Base-by-base conservation (phyloP, 352 stramenopile genomes). In the Phytophthora lateralis region DNA sequence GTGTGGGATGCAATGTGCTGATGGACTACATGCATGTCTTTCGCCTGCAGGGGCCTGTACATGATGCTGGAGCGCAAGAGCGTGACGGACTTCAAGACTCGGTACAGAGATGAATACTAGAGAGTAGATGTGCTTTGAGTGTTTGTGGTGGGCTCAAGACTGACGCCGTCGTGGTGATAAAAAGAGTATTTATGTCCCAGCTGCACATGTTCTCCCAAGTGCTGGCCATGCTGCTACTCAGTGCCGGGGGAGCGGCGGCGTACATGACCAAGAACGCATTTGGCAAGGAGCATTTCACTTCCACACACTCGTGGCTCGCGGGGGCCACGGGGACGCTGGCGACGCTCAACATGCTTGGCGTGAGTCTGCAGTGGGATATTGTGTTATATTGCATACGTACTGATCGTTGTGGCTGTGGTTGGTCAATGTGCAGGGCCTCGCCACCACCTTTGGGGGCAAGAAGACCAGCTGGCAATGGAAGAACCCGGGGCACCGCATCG, bases 391-490 rank as follows among this genome's bases (percentile, higher is more conserved):
- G 0, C 18, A 21, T 44, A 45, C 11, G 7, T 53, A 27, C 26
- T 30, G 14, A 17, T 8, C 0, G 2, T 38, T n/a, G 4, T 41
- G 10, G 4, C 37, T 21, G 12, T 35, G 46, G 38, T 32, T 58
- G 14, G 35, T 34, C 12, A n/a, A 41, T 58, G 15, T 60, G 4
- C 17, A 88, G 79, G 82, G 80, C 4, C 53, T 80, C 7, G 58
- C 68, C 18, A 81, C 73, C 14, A 89, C 80, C 4, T 91, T 87
- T 61, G 60, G 67, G 1, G 73, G 79, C 27, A 87, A 80, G 71
- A 88, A 84, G 64, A 76, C 68, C 18, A 82, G 73, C 63, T 91
- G 77, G 77, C 79, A 85, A 38, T 91, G 82, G 82, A 86, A 83
- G 63, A 85, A 91, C 63, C 71, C 73, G 9, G 70, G 72, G 24